phyloP scores from a whole-genome alignment of 2,329 filamentous ascomycete genomes.

The Fusarium gaditjirri region DNA sequence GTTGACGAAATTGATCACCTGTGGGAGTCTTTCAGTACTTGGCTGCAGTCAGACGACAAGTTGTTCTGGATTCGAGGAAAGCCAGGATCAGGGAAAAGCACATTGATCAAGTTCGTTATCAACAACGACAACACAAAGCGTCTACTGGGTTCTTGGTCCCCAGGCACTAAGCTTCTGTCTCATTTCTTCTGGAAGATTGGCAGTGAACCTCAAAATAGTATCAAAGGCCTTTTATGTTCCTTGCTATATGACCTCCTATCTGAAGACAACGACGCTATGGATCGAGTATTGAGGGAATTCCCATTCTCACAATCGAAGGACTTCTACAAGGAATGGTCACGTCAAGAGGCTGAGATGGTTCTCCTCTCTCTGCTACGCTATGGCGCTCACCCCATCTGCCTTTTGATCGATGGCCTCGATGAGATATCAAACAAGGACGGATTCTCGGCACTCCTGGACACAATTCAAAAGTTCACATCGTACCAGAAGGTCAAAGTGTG shows the following conservation, averaged over 20 bases:
- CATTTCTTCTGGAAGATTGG: constrained; percentile 18
- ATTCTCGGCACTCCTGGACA: rapidly evolving
- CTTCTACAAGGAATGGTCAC: background rate
- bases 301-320: background rate
- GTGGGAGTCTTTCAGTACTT: rapidly evolving
- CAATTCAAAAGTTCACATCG: rapidly evolving
- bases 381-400: rapidly evolving
- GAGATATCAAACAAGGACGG: background rate
- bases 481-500: background rate
- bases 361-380: rapidly evolving
- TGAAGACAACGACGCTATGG: rapidly evolving
- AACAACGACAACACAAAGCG: rapidly evolving
- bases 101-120: background rate
- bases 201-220: background rate
- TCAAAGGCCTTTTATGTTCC: background rate
- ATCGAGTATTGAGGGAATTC: rapidly evolving
- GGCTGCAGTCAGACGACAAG: background rate
- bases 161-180: rapidly evolving
- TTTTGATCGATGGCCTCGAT: background rate
- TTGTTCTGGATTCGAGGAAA: background rate
- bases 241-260: background rate
- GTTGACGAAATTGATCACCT: rapidly evolving
- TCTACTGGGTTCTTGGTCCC: rapidly evolving
- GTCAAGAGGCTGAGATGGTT: rapidly evolving
- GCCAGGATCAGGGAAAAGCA: constrained; percentile 5